phyloP scores from a whole-genome alignment of 805 yeast genomes.

The Candida tibetensis region DNA sequence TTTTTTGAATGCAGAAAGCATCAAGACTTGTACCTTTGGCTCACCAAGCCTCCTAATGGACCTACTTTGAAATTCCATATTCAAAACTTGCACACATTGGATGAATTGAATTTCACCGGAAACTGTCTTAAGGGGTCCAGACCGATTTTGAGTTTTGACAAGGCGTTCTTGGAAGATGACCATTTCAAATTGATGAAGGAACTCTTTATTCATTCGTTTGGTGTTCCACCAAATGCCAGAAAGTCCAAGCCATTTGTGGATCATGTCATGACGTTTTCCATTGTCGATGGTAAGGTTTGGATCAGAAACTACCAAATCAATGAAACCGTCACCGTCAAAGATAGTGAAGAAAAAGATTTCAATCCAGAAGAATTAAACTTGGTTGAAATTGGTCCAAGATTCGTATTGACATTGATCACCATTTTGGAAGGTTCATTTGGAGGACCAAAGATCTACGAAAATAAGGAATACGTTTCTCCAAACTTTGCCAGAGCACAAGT shows the following conservation, averaged over 20 bases:
- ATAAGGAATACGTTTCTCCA: slow-evolving; percentile 95
- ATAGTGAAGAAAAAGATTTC: slow-evolving; percentile 43
- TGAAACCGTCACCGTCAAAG: slow-evolving; percentile 60
- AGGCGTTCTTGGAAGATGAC: slow-evolving; percentile 59
- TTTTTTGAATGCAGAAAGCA: slow-evolving; percentile 97
- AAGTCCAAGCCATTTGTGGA: slow-evolving; percentile 93
- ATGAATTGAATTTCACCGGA: slow-evolving; percentile 94
- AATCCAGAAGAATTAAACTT: slow-evolving; percentile 62
- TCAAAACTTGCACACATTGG: slow-evolving; percentile 93
- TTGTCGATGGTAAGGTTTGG: slow-evolving; percentile 94
- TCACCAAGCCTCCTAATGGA: slow-evolving; percentile 96
- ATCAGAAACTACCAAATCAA: slow-evolving; percentile 89
- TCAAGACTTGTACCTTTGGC: slow-evolving; percentile 90
- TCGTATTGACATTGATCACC: slow-evolving; percentile 87
- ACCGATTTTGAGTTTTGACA: slow-evolving; percentile 88
- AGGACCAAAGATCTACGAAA: slow-evolving; percentile 96
- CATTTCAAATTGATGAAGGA: slow-evolving; percentile 81
- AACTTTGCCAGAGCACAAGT: slow-evolving; percentile 89
- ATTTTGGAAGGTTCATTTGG: slow-evolving; percentile 95
- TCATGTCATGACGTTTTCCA: slow-evolving; percentile 89
- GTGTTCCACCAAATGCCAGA: slow-evolving; percentile 93
- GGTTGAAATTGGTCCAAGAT: slow-evolving; percentile 95
- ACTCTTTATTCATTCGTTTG: slow-evolving; percentile 73
- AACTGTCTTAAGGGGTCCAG: slow-evolving; percentile 94
- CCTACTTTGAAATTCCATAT: slow-evolving; percentile 93